Percentiles rank a stretch among this genome's conserved stretches.
These are phyloP conservation scores for Arthonia radiata DNA, from an alignment of 495 filamentous ascomycete species.

Conservation along the genomic window DNA sequence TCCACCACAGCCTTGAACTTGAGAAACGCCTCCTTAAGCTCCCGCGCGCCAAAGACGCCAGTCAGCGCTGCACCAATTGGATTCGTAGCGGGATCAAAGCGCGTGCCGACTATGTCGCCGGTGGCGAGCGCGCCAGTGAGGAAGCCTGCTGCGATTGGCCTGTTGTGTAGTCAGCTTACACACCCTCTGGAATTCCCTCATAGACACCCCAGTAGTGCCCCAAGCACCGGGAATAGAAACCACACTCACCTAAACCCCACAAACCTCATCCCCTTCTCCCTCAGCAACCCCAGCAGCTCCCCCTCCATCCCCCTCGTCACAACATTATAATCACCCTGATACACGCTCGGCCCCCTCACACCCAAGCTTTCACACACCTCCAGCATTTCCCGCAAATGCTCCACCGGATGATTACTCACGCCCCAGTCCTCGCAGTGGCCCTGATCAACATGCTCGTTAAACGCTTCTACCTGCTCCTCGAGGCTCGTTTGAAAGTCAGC, in stretches of 20 bases:
- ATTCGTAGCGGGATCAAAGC: constrained; percentile 1
- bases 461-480: constrained; percentile 11
- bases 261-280: constrained; percentile 4
- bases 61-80: constrained; percentile 1
- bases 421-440: constrained; percentile 4
- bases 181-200: too few relatives aligned
- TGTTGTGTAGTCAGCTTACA: too few relatives aligned
- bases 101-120: constrained; percentile 1
- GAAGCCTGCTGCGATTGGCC: constrained; percentile 5
- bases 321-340: constrained; percentile 7
- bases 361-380: constrained; percentile 4
- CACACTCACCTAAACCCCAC: too few relatives aligned
- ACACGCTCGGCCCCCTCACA: constrained; percentile 4
- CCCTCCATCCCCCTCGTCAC: constrained; percentile 5
- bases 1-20: constrained; percentile 3
- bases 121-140: constrained; percentile 3
- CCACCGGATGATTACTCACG: constrained; percentile 4
- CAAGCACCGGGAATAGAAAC: too few relatives aligned
- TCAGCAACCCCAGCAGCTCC: constrained; percentile 4
- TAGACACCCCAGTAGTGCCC: too few relatives aligned
- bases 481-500: constrained; percentile 14
- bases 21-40: constrained; percentile 1
- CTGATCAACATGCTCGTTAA: constrained; percentile 11
- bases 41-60: constrained; percentile 1
- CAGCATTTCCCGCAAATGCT: constrained; percentile 3